Evolutionary conservation across 129 eudicot genomes (phyloP).

Genomic region (Saposhnikovia divaricata): DNA sequence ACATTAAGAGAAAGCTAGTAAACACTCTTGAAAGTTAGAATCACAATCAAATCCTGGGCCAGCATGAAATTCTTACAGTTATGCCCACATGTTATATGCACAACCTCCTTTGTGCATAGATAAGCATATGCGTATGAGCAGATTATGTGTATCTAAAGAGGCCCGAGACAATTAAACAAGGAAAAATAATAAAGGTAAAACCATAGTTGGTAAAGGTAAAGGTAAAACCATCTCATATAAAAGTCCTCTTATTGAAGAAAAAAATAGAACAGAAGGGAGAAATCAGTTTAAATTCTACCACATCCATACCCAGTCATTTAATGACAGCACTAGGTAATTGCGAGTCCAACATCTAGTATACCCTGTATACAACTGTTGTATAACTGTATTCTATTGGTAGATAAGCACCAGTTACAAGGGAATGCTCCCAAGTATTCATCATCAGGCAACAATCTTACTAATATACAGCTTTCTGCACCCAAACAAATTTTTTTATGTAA

Average conservation of each 20-base stretch:
- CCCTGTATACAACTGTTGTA: conserved; percentile 14
- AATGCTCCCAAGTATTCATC: neutral
- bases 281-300: neutral
- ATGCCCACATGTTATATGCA: neutral
- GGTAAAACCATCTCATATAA: neutral
- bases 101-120: neutral
- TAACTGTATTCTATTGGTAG: conserved; percentile 8
- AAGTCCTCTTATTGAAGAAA: neutral
- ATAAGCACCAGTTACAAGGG: neutral
- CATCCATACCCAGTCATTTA: conserved; percentile 11
- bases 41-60: neutral
- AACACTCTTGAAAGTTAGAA: too few species aligned
- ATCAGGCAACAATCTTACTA: neutral
- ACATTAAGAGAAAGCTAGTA: too few species aligned
- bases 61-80: neutral
- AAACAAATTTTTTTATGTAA: neutral
- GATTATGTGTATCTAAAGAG: neutral
- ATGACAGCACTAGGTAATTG: neutral
- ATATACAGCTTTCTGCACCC: conserved; percentile 1
- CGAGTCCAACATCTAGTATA: neutral
- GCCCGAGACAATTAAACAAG: neutral
- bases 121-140: neutral
- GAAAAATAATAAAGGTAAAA: neutral
- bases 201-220: too few species aligned
- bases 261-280: neutral